phyloP scores from a whole-genome alignment of 2,329 filamentous ascomycete genomes.

The Coleophoma crateriformis region DNA sequence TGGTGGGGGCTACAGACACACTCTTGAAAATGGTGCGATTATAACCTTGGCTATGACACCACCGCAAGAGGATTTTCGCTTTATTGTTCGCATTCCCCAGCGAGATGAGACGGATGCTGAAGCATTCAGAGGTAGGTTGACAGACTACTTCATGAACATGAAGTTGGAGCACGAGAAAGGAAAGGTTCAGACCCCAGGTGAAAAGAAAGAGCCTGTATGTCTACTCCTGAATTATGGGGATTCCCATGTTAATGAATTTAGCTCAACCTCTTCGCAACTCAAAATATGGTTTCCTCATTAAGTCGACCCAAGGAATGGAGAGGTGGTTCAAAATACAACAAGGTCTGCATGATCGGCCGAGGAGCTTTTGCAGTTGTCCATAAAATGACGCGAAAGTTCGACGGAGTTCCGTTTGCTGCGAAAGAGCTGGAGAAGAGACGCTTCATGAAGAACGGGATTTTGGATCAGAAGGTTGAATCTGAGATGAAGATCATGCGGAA shows the following conservation, averaged over 20 bases:
- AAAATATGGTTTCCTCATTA: constrained; percentile 19
- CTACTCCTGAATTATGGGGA: too few species aligned
- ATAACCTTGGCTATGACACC: constrained; percentile 24
- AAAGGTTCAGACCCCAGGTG: not conserved
- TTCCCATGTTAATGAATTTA: constrained; percentile 9
- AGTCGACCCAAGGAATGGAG: constrained; percentile 59
- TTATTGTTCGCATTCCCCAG: constrained; percentile 79
- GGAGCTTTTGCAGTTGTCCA: constrained; percentile 95
- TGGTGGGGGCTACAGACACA: constrained; percentile 27
- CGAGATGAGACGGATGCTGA: constrained; percentile 61
- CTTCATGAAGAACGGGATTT: constrained; percentile 86
- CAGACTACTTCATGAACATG: constrained; percentile 52
- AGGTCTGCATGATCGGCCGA: constrained; percentile 76
- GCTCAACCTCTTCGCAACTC: constrained; percentile 23
- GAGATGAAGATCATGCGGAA: constrained; percentile 95
- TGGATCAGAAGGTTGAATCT: constrained; percentile 90
- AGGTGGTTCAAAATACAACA: constrained; percentile 80
- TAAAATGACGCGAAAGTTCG: constrained; percentile 78
- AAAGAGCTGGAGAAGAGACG: constrained; percentile 92
- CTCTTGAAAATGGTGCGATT: constrained; percentile 24
- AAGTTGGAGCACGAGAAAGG: constrained; percentile 7
- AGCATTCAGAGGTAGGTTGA: constrained; percentile 64
- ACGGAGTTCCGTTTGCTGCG: constrained; percentile 79
- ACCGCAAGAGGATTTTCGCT: constrained; percentile 60
- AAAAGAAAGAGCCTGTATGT: constrained; percentile 10